phyloP scores from a whole-genome alignment of 768 basidiomycete genomes.

The Pleurotus pulmonarius region DNA sequence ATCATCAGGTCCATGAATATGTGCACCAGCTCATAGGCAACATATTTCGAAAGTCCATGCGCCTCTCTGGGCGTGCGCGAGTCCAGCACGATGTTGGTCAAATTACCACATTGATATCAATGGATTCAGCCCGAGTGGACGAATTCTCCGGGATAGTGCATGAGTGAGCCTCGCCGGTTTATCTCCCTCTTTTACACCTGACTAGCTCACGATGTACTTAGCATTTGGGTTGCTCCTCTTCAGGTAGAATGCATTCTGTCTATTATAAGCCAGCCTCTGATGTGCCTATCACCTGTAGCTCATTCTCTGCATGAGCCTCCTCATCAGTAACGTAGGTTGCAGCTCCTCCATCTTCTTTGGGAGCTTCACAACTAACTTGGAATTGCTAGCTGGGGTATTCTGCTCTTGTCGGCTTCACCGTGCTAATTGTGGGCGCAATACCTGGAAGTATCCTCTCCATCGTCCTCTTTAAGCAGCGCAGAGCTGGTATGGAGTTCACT shows the following conservation, averaged over 20 bases:
- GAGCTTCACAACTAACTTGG: too few species aligned
- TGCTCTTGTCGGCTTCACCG: conserved; percentile 62
- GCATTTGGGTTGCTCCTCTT: conserved; percentile 59
- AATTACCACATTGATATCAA: conserved; percentile 68
- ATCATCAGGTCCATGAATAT: background rate
- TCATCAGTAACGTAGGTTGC: conserved; percentile 49
- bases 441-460: conserved; percentile 49
- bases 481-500: conserved; percentile 58
- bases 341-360: background rate
- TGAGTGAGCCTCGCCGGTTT: too few species aligned
- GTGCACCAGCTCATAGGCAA: conserved; percentile 31
- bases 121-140: conserved; percentile 58
- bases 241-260: conserved; percentile 35
- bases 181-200: too few species aligned
- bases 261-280: too few species aligned
- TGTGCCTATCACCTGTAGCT: conserved; percentile 23
- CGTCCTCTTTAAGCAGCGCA: conserved; percentile 48
- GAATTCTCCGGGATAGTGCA: conserved; percentile 31
- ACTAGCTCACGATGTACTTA: conserved; percentile 21
- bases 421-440: conserved; percentile 58
- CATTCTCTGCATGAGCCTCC: conserved; percentile 54
- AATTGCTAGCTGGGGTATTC: conserved; percentile 59
- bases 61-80: conserved; percentile 58
- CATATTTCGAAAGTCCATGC: conserved; percentile 65
- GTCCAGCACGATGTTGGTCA: conserved; percentile 58